Evolutionary conservation across 768 basidiomycete species (phyloP), one percentile per base, ranked within the genome.

Genomic region (Boletus rubescentipes): DNA sequence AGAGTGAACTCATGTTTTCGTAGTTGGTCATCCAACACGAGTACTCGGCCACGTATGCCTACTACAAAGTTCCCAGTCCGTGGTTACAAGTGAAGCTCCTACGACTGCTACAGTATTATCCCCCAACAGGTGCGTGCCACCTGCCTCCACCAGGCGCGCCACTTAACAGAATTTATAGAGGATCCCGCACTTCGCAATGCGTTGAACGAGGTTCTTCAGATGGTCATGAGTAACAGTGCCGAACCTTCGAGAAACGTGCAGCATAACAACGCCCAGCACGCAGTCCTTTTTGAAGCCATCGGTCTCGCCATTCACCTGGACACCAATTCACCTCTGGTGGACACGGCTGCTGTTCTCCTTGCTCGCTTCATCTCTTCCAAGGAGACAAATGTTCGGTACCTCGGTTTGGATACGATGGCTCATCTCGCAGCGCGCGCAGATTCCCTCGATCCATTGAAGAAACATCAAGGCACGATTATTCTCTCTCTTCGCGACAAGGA

Each of bases 221-320:
- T 88, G 8, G 86, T 93, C 67, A 93, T 98, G 83, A 89, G 88
- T 62, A 94, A 88, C 64, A 85, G 89, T 63, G 87, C 92, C 9
- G 95, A 97, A 65, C 89, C 89, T 9, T 87, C 93, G 11, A 81
- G 91, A 59, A 98, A 98, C 61, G 91, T 98, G 12, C 97, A 99
- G 67, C 97, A 99, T 66, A 98, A 96, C 70, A 99, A 99, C 63
- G 97, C 96, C 10, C 96, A 97, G 66, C 93, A 98, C 66, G 91
- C 97, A 1, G 85, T 99, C n/a, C 80, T 99, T 14, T 99, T 98
- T 63, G 97, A 99, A 73, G 96, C 96, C 20, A 99, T 99, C 64
- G 79, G 92, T 57, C 85, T 98, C 39, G 94, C 94, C 14, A 98
- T 99, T 59, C 97, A 99, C 71, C 70, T 98, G 57, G 94, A 98